A percentile compares a stretch with the other conserved stretches of the same genome.
phyloP scores from a whole-genome alignment of 208 protist species.

The Leishmania martiniquensis region DNA sequence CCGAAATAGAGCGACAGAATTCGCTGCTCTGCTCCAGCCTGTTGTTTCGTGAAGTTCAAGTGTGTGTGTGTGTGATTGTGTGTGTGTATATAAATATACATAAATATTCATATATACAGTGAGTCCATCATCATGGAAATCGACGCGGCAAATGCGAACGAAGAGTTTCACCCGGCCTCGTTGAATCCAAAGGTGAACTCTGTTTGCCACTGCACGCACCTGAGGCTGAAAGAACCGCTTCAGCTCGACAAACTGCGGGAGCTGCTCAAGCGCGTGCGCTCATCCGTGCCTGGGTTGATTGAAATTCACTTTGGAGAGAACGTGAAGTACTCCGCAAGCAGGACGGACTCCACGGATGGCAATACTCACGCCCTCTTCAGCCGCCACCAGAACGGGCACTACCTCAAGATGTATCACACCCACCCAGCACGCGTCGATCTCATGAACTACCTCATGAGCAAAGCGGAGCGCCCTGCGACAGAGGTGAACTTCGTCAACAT shows the following conservation, averaged over 20 bases:
- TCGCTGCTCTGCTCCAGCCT: no score
- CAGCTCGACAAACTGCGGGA: slow-evolving; percentile 33
- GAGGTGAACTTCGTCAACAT: slow-evolving; percentile 61
- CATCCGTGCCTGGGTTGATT: slow-evolving; percentile 48
- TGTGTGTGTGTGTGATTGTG: background rate
- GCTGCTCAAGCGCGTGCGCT: slow-evolving; percentile 35
- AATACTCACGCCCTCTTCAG: slow-evolving; percentile 60
- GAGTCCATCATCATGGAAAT: slow-evolving; percentile 13
- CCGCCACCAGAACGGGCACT: slow-evolving; percentile 42
- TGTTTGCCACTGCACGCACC: slow-evolving; percentile 47
- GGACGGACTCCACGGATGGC: slow-evolving; percentile 31
- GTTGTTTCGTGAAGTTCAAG: no score
- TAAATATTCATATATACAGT: background rate
- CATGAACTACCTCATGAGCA: slow-evolving; percentile 34
- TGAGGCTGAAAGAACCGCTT: slow-evolving; percentile 36
- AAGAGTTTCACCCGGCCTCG: slow-evolving; percentile 12
- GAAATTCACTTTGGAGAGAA: slow-evolving; percentile 71
- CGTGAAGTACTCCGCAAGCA: slow-evolving; percentile 38
- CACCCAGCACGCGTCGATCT: slow-evolving; percentile 46
- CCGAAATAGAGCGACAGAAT: no score
- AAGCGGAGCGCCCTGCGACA: slow-evolving; percentile 31
- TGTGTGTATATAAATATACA: no score
- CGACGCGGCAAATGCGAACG: background rate
- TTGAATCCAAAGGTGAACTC: slow-evolving; percentile 38
- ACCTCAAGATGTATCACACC: slow-evolving; percentile 36